Percentiles rank a stretch among this genome's conserved stretches.
Evolutionary conservation across 1,139 yeast species (phyloP).

Genomic region (Blastobotrys aristatus): DNA sequence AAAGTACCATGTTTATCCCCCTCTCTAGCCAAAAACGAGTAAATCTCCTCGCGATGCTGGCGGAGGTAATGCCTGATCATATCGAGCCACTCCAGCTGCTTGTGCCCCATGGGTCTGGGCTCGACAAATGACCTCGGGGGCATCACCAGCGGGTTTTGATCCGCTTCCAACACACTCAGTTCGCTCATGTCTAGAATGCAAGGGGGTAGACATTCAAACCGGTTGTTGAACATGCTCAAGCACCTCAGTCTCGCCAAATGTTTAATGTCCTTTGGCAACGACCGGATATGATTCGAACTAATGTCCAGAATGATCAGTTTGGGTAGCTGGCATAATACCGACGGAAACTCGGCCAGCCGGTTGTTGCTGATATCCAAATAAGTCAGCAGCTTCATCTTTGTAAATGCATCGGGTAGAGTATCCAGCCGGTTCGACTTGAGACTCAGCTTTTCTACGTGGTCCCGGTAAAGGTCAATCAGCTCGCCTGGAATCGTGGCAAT

Average conservation of each 20-base stretch:
- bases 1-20: not conserved
- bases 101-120: conserved; percentile 35
- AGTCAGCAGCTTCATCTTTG: conserved; percentile 44
- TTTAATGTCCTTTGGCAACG: conserved; percentile 42
- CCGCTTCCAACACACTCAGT: conserved; percentile 60
- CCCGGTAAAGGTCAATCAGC: conserved; percentile 38
- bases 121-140: conserved; percentile 44
- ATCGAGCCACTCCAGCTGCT: conserved; percentile 49
- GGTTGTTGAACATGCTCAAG: conserved; percentile 59
- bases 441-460: conserved; percentile 46
- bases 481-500: conserved; percentile 37
- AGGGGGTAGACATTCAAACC: conserved; percentile 54
- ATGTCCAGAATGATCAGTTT: conserved; percentile 64
- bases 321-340: conserved; percentile 37
- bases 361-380: conserved; percentile 68
- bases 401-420: conserved; percentile 47
- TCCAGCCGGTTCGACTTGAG: conserved; percentile 48
- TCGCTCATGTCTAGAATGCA: conserved; percentile 48
- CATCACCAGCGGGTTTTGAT: conserved; percentile 57
- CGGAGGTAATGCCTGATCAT: conserved; percentile 44
- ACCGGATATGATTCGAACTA: conserved; percentile 50
- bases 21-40: not conserved
- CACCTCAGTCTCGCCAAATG: conserved; percentile 42
- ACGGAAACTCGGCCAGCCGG: conserved; percentile 50
- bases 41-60: conserved; percentile 21